Conservation (phyloP, 495 filamentous ascomycete species). For the Elaphomyces granulatus region DNA sequence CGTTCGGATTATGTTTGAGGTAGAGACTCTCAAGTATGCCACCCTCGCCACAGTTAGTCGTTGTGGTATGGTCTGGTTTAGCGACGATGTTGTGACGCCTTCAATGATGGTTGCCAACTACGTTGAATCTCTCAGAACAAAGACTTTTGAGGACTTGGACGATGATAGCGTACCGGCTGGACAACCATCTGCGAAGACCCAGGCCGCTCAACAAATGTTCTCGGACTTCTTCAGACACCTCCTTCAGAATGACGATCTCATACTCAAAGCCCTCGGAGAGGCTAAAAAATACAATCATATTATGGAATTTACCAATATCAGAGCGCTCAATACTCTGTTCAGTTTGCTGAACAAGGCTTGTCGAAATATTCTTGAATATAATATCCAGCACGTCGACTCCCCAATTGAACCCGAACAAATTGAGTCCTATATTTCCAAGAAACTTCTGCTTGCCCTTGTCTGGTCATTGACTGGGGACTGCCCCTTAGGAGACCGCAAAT, state of each 20-base stretch:
- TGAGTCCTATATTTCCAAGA: slow-evolving; percentile 82
- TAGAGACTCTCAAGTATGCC: slow-evolving; percentile 95
- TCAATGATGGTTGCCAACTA: slow-evolving; percentile 90
- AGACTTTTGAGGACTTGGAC: slow-evolving; percentile 84
- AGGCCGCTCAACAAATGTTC: slow-evolving; percentile 59
- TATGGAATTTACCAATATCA: slow-evolving; percentile 90
- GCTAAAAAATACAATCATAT: slow-evolving; percentile 78
- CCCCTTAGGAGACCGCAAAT: slow-evolving; percentile 71
- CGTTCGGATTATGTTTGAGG: slow-evolving; percentile 98
- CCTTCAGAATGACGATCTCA: slow-evolving; percentile 62
- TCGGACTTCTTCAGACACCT: slow-evolving; percentile 63
- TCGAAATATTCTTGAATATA: slow-evolving; percentile 86
- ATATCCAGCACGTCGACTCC: slow-evolving; percentile 85
- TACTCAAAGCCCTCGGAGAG: slow-evolving; percentile 57
- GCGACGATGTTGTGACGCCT: slow-evolving; percentile 85
- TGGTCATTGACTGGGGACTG: slow-evolving; percentile 97
- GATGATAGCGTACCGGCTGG: slow-evolving; percentile 74
- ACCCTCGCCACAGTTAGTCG: slow-evolving; percentile 94
- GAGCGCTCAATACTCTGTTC: slow-evolving; percentile 85
- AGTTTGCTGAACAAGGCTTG: slow-evolving; percentile 89
- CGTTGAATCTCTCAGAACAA: slow-evolving; percentile 62
- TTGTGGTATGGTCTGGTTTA: slow-evolving; percentile 99
- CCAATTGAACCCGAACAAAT: slow-evolving; percentile 77
- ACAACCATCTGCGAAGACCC: slow-evolving; percentile 60
- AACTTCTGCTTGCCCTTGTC: slow-evolving; percentile 74